phyloP scores from a whole-genome alignment of 2,329 filamentous ascomycete genomes.

The Zarea fungicola region DNA sequence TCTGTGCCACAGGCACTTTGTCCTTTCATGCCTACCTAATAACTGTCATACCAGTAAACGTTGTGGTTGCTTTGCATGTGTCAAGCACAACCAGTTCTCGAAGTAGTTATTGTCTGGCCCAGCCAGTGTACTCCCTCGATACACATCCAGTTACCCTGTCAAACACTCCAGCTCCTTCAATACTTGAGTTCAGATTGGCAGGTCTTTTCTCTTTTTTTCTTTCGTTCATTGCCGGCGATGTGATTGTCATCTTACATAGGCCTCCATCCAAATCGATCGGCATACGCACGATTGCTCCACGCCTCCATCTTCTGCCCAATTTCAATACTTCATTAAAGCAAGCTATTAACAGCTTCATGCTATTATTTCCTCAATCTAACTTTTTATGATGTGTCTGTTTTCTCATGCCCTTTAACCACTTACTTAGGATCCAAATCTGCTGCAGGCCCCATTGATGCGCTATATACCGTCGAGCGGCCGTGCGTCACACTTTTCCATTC shows the following conservation, averaged over 20 bases:
- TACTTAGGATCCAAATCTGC: conserved; percentile 18
- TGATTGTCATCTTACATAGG: neutral
- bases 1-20: too few relatives aligned
- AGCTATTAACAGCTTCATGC: neutral
- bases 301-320: neutral
- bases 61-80: too few relatives aligned
- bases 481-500: conserved; percentile 24
- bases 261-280: neutral
- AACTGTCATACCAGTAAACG: too few relatives aligned
- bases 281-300: neutral
- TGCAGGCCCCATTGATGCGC: conserved; percentile 19
- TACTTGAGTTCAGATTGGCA: neutral
- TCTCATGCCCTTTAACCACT: neutral
- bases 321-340: neutral
- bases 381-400: neutral
- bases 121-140: too few relatives aligned
- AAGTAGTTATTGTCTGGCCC: too few relatives aligned
- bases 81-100: too few relatives aligned
- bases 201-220: neutral
- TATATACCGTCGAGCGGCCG: conserved; percentile 23
- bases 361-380: neutral
- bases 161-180: too few relatives aligned
- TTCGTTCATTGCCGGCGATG: too few relatives aligned
- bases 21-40: too few relatives aligned
- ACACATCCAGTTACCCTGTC: too few relatives aligned